Conservation (phyloP, 305 asterid genomes). For the Fraxinus latifolia region DNA sequence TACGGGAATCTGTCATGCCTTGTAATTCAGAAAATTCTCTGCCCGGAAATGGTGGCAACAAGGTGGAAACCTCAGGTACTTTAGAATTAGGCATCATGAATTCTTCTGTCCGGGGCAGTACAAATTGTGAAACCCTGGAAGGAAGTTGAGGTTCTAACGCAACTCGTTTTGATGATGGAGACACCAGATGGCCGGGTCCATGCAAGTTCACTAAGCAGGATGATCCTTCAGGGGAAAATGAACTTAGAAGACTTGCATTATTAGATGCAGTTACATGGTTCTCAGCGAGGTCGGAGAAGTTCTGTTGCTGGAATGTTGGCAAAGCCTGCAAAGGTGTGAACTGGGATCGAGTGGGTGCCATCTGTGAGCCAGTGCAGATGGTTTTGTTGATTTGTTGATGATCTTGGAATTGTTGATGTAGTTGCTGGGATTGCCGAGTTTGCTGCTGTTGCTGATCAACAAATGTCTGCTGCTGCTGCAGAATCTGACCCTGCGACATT, state of each 20-base stretch:
- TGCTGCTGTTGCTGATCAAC: conserved; percentile 40
- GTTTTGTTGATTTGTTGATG: conserved; percentile 43
- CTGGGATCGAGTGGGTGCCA: conserved; percentile 51
- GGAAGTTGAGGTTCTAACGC: conserved; percentile 68
- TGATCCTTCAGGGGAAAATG: conserved; percentile 62
- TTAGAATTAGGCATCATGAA: conserved; percentile 49
- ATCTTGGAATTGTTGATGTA: conserved; percentile 43
- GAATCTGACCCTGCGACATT: conserved; percentile 67
- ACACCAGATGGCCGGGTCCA: conserved; percentile 44
- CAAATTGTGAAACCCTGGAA: conserved; percentile 54
- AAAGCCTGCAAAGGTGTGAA: conserved; percentile 47
- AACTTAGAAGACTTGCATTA: conserved; percentile 56
- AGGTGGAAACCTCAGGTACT: conserved; percentile 58
- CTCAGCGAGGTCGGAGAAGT: conserved; percentile 54
- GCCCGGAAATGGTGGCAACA: conserved; percentile 64
- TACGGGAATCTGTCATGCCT: conserved; percentile 49
- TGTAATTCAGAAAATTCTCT: conserved; percentile 62
- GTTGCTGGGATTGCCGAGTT: conserved; percentile 42
- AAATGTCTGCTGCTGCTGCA: conserved; percentile 60
- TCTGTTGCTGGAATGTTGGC: conserved; percentile 54
- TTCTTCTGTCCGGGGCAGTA: conserved; percentile 53
- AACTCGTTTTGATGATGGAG: conserved; percentile 65
- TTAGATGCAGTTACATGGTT: conserved; percentile 50
- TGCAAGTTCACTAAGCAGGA: conserved; percentile 43
- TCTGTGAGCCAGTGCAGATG: conserved; percentile 39